A percentile compares a stretch with the other conserved stretches of the same genome.
Evolutionary conservation across 495 filamentous ascomycete species (phyloP).

Genomic region (Xylaria castorea): DNA sequence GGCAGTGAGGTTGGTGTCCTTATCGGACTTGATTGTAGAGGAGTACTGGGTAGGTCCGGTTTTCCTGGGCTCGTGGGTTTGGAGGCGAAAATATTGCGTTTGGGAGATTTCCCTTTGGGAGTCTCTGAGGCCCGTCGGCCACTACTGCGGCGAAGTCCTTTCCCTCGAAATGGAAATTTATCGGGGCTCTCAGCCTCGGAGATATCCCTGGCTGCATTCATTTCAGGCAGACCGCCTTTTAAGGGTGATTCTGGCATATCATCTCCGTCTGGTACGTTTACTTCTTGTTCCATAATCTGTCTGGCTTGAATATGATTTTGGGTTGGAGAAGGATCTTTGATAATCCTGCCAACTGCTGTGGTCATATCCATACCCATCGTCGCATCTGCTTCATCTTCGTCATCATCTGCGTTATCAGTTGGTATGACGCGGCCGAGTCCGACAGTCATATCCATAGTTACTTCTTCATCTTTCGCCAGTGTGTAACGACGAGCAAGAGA

Average conservation of each 20-base stretch:
- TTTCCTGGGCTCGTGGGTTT: constrained; percentile 59
- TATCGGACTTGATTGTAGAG: constrained; percentile 58
- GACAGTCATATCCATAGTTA: constrained; percentile 74
- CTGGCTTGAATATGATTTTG: constrained; percentile 59
- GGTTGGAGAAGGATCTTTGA: constrained; percentile 43
- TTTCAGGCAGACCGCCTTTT: constrained; percentile 43
- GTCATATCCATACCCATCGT: constrained; percentile 68
- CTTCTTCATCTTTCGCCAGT: constrained; percentile 43
- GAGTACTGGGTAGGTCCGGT: constrained; percentile 59
- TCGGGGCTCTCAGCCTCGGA: constrained; percentile 69
- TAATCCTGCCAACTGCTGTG: constrained; percentile 62
- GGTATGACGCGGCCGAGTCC: constrained; percentile 73
- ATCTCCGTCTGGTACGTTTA: constrained; percentile 61
- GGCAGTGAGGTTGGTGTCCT: constrained; percentile 54
- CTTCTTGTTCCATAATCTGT: constrained; percentile 65
- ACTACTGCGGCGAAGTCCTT: constrained; percentile 60
- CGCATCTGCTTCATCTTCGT: constrained; percentile 52
- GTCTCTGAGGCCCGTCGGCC: constrained; percentile 50
- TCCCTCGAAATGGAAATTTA: constrained; percentile 59
- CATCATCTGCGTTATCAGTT: constrained; percentile 43
- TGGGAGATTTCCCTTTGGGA: constrained; percentile 43
- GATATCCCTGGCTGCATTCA: constrained; percentile 52
- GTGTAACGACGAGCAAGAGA: constrained; percentile 39
- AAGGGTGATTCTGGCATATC: constrained; percentile 57
- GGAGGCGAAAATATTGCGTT: constrained; percentile 45